Base-by-base conservation (phyloP, 2,329 filamentous ascomycete species). In the Pyrenochaeta sp. region DNA sequence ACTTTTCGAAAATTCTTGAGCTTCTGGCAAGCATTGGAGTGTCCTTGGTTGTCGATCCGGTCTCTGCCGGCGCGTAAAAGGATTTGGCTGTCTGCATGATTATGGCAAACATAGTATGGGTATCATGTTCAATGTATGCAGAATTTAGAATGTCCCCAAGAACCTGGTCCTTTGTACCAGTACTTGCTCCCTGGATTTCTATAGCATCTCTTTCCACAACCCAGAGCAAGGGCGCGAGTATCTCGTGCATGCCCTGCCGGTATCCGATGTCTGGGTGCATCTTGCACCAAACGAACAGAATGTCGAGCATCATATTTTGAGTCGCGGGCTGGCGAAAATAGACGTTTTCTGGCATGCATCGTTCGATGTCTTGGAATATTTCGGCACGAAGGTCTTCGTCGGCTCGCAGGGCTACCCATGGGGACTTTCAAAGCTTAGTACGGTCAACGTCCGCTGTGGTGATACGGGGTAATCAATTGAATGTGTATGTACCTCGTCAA, bases 191-290 rank as follows among this genome's bases (percentile, higher is more conserved):
- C 7, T 47, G 47, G 7, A 52, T 29, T 39, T 89, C 80, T 36
- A 96, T 77, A 6, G 92, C 87, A 73, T 99, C 94, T 58, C 86
- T 80, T 57, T 92, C 85, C 5, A 97, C 76, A 2, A 90, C 88
- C 80, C 90, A 90, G 6, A 96, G 76, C 24, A 99, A 85, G 0
- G 94, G 92, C 0, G 94, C 94, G 10, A 97, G 78, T 29, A 99
- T 77, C 72, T 99, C 94, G 68, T 99, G 94, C 93, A 99, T 99
- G 8, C 94, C 94, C 74, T 99, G 94, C n/a, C 94, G 85, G 68
- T 99, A 99, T 11, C 90, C 90, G 40, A 90, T 81, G 56, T 87
- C 85, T 2, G 90, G 90, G 63, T 97, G 90, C 39, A 95, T 81
- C 71, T 96, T 97, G 74, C 91, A 94, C 73, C 92, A 97, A 55